Evolutionary conservation across 108 stramenopile genomes (phyloP).

Genomic region (Skeletonema marinoi): DNA sequence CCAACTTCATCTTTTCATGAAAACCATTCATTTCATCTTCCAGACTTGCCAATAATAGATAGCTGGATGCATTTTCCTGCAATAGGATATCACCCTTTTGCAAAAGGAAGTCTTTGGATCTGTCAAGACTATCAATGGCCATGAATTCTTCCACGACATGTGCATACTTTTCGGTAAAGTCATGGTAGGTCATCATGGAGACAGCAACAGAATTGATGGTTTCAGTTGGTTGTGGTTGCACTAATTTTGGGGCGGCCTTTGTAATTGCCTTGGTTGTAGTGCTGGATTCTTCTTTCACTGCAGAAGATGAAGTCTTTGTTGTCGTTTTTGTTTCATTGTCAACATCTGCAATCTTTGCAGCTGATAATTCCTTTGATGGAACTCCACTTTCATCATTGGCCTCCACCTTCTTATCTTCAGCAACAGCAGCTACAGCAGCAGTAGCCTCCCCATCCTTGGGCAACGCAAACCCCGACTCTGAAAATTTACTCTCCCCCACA

Average conservation of each 20-base stretch:
- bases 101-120: slow-evolving; percentile 86
- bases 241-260: slow-evolving; percentile 4
- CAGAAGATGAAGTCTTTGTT: not conserved
- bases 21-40: slow-evolving; percentile 99
- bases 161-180: slow-evolving; percentile 92
- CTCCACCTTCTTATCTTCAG: not conserved
- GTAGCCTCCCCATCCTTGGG: slow-evolving; percentile 21
- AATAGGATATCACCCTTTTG: slow-evolving; percentile 88
- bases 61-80: slow-evolving; percentile 96
- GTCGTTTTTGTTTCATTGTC: slow-evolving; percentile 4
- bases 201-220: slow-evolving; percentile 48
- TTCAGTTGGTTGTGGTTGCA: slow-evolving; percentile 39
- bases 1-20: slow-evolving; percentile 93
- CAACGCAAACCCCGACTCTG: slow-evolving; percentile 71
- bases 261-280: slow-evolving; percentile 2
- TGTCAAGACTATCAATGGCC: slow-evolving; percentile 79
- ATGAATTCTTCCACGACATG: slow-evolving; percentile 90
- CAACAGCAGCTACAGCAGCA: not conserved
- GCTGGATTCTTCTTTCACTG: not conserved
- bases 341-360: slow-evolving; percentile 30
- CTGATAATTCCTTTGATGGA: slow-evolving; percentile 54
- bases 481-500: slow-evolving; percentile 71
- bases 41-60: slow-evolving; percentile 90
- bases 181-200: slow-evolving; percentile 87
- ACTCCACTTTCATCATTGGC: slow-evolving; percentile 3